Evolutionary conservation across 768 basidiomycete genomes (phyloP).

Genomic region (Leccinum rimulosum): DNA sequence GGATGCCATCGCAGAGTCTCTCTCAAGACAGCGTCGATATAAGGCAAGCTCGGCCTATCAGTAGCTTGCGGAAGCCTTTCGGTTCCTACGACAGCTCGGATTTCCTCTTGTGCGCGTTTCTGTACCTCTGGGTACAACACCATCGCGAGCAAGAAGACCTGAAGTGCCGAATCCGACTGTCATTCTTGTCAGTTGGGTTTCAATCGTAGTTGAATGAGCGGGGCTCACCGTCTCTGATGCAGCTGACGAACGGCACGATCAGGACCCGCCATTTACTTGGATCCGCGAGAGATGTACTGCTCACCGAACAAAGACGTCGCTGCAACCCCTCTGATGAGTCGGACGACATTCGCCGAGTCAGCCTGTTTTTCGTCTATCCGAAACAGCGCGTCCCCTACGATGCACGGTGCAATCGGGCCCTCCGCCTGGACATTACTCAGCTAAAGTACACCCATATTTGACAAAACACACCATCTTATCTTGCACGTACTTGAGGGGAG

Average conservation of each 20-base stretch:
- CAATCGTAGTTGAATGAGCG: neutral
- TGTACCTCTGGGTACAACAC: constrained; percentile 7
- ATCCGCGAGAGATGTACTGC: neutral
- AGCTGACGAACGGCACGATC: neutral
- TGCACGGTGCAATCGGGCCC: neutral
- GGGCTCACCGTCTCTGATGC: constrained; percentile 8
- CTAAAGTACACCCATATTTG: neutral
- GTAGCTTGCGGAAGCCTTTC: constrained; percentile 4
- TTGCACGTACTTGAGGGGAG: neutral
- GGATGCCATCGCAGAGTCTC: constrained; percentile 10
- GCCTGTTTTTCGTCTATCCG: neutral
- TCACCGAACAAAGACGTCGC: constrained; percentile 8
- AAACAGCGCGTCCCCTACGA: constrained; percentile 6
- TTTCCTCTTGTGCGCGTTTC: constrained; percentile 6
- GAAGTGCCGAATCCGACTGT: constrained; percentile 7
- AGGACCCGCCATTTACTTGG: neutral
- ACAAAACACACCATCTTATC: constrained; percentile 1
- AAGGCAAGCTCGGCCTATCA: neutral
- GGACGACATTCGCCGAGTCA: neutral
- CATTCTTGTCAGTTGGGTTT: neutral
- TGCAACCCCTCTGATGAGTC: constrained; percentile 3
- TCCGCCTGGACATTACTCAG: neutral
- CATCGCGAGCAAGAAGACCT: constrained; percentile 8
- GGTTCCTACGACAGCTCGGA: constrained; percentile 5
- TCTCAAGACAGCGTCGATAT: neutral